Evolutionary conservation across 805 yeast species (phyloP), one percentile per base, ranked within the genome.

Genomic region (Cyberlindnera saturnus): DNA sequence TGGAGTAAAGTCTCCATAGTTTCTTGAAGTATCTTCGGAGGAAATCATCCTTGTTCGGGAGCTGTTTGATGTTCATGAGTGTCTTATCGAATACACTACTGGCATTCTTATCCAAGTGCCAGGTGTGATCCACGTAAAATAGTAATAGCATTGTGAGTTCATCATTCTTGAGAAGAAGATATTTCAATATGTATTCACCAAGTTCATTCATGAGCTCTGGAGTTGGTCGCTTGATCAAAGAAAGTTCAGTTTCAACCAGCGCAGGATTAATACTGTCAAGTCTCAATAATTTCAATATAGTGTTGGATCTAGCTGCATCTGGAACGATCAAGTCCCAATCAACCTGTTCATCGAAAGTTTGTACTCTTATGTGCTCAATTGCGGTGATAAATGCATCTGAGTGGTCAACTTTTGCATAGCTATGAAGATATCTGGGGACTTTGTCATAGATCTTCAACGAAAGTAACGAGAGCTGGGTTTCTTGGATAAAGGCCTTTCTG

Each of bases 1-100:
- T 50, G 17, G 38, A 36, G 29, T 58, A 65, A 38, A 57, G 51
- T 6, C 46, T 36, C 16, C 45, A 38, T n/a, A 64, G 42, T 4
- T 44, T 48, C 1, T 19, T 20, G 33, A 59, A 53, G 3, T 51
- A 26, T 1, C 15, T n/a, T 4, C 43, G 29, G 5, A 58, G 39
- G 9, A 49, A 43, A 7, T 36, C 34, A 6, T 51, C 46, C 1
- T 43, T 26, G 9, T 30, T 13, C 2, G 43, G 15, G 6, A 32
- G 3, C 6, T 11, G 13, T 14, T 23, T 37, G 20, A 31, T 10
- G 14, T 13, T 40, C 30, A 30, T 30, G 6, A 47, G 43, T 3
- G 37, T 30, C 10, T 20, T 16, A 20, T 47, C 50, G 17, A 47
- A 38, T 1, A 38, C 37, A 2, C 17, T 30, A 16, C 40, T 44